Evolutionary conservation across 495 filamentous ascomycete species (phyloP).

Genomic region (Mytilinidion resinicola): DNA sequence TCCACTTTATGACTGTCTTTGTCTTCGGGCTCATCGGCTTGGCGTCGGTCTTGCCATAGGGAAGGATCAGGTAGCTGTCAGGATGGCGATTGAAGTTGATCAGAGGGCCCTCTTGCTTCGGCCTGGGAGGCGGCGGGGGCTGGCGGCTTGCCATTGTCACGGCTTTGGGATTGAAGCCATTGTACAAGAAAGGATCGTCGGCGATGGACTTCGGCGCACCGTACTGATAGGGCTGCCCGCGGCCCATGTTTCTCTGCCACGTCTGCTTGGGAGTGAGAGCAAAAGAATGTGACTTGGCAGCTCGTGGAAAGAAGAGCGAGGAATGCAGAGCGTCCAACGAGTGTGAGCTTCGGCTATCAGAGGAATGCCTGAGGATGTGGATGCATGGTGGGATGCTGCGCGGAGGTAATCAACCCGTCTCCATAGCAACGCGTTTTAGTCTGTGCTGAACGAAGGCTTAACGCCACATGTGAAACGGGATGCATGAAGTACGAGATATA

Average conservation of each 20-base stretch:
- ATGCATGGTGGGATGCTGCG: conserved; percentile 4
- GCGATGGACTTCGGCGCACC: conserved; percentile 47
- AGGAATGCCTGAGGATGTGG: conserved; percentile 21
- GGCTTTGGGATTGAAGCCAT: conserved; percentile 75
- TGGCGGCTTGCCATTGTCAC: conserved; percentile 66
- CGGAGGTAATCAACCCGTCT: conserved; percentile 14
- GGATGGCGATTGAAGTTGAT: conserved; percentile 75
- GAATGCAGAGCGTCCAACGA: conserved; percentile 1
- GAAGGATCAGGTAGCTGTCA: conserved; percentile 51
- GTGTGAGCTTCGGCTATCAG: conserved; percentile 5
- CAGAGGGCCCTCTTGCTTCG: conserved; percentile 66
- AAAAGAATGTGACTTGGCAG: conserved; percentile 22
- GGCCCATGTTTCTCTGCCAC: conserved; percentile 26
- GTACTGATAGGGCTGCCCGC: conserved; percentile 69
- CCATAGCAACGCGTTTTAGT: conserved; percentile 15
- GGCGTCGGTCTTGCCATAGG: conserved; percentile 47
- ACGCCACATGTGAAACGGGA: not conserved
- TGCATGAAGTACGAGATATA: not conserved
- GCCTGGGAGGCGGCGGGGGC: conserved; percentile 46
- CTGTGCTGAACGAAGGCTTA: not conserved
- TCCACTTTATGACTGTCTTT: conserved; percentile 61
- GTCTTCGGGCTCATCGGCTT: conserved; percentile 64
- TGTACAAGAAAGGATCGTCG: conserved; percentile 40
- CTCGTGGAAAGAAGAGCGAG: conserved; percentile 11
- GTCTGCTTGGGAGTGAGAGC: not conserved